These are phyloP conservation scores for Daedaleopsis sinensis DNA, from an alignment of 768 basidiomycete species.

Conservation along the genomic window DNA sequence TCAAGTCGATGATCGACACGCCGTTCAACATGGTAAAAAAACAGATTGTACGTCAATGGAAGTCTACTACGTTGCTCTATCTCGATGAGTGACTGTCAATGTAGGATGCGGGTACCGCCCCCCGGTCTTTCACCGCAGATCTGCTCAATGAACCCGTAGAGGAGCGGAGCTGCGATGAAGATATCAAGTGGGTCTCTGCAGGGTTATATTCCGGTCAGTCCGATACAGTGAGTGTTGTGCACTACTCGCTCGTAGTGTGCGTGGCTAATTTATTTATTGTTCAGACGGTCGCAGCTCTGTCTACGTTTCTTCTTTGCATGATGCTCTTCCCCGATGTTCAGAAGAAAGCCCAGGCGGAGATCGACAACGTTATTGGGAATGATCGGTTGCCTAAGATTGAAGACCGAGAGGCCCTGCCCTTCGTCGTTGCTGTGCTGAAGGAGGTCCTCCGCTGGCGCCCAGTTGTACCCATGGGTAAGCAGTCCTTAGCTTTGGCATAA, in stretches of 20 bases:
- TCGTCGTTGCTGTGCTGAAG: slow-evolving; percentile 15
- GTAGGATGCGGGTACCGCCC: slow-evolving; percentile 1
- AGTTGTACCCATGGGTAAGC: not conserved
- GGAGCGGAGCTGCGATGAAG: slow-evolving; percentile 5
- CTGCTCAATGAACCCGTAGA: not conserved
- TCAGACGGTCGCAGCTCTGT: not conserved
- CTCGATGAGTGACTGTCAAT: not conserved
- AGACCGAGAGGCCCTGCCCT: slow-evolving; percentile 14
- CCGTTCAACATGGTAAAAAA: slow-evolving; percentile 17
- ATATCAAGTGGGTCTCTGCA: slow-evolving; percentile 9
- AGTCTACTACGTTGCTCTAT: no score
- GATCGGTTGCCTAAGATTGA: slow-evolving; percentile 10
- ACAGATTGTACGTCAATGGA: not conserved
- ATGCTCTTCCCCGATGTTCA: slow-evolving; percentile 36
- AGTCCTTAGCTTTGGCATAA: no score
- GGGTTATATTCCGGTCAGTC: slow-evolving; percentile 13
- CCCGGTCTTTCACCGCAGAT: not conserved
- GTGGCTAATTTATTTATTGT: not conserved
- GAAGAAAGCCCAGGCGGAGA: slow-evolving; percentile 31
- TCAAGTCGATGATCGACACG: slow-evolving; percentile 4
- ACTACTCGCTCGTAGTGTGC: not conserved
- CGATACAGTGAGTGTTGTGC: slow-evolving; percentile 8
- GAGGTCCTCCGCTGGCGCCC: slow-evolving; percentile 14
- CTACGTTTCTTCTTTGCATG: slow-evolving; percentile 29
- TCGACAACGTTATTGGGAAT: slow-evolving; percentile 36